Evolutionary conservation across 2,329 filamentous ascomycete species (phyloP).

Genomic region (Aureobasidium sp.): DNA sequence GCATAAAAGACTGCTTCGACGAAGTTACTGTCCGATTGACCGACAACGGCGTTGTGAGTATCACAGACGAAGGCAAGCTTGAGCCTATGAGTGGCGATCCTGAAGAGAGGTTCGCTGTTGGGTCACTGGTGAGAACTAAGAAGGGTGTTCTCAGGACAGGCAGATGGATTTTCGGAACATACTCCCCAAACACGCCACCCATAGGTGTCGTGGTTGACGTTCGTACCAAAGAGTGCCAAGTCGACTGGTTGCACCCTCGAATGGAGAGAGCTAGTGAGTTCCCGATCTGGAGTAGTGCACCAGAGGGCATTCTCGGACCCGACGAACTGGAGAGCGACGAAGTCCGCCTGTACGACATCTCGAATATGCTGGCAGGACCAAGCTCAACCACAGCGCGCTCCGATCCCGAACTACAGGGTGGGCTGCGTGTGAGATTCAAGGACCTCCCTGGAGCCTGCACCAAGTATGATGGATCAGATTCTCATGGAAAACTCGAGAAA

Average conservation of each 20-base stretch:
- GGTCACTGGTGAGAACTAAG: constrained; percentile 43
- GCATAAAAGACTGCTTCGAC: constrained; percentile 41
- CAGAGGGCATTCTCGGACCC: constrained; percentile 19
- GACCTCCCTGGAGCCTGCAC: constrained; percentile 41
- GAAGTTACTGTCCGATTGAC: constrained; percentile 43
- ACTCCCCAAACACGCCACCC: constrained; percentile 39
- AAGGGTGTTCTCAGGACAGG: constrained; percentile 44
- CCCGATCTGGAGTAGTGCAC: constrained; percentile 3
- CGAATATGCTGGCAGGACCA: background rate
- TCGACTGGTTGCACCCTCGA: constrained; percentile 42
- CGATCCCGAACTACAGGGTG: constrained; percentile 24
- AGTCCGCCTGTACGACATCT: constrained; percentile 37
- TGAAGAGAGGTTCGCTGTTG: constrained; percentile 31
- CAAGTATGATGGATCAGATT: constrained; percentile 40
- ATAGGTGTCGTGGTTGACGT: constrained; percentile 46
- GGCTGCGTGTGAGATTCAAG: constrained; percentile 43
- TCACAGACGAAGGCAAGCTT: constrained; percentile 37
- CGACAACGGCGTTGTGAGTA: constrained; percentile 46
- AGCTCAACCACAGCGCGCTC: constrained; percentile 13
- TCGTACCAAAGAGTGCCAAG: constrained; percentile 35
- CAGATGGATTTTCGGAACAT: constrained; percentile 44
- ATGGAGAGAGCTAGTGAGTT: background rate
- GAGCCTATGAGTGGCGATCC: constrained; percentile 18
- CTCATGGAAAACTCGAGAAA: constrained; percentile 33
- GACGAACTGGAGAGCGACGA: constrained; percentile 34